Percentiles rank a stretch among this genome's conserved stretches.
Conservation (phyloP, 768 basidiomycete species). For the Tylopilus vinaceipallidus region DNA sequence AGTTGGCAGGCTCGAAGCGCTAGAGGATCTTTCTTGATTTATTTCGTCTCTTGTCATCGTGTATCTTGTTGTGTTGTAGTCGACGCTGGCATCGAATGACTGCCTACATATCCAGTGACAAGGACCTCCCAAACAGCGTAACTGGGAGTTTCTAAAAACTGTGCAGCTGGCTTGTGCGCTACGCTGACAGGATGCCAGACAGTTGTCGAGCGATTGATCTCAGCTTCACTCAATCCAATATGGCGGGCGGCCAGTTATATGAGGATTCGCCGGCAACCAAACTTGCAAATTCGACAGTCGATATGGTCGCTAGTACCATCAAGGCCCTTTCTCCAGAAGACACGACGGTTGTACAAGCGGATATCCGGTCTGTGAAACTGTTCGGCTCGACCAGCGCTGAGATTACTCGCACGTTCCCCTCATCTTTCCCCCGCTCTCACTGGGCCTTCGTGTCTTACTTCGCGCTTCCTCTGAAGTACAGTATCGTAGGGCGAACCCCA, state of each 20-base stretch:
- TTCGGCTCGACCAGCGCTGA: slow-evolving; percentile 15
- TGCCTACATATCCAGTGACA: background rate
- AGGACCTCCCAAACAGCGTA: background rate
- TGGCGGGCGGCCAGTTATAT: too few species aligned
- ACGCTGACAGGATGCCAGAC: too few species aligned
- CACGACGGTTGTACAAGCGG: slow-evolving; percentile 7
- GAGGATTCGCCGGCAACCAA: too few species aligned
- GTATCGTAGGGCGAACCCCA: slow-evolving; percentile 14
- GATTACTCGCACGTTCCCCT: slow-evolving; percentile 19
- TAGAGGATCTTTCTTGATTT: slow-evolving; percentile 36
- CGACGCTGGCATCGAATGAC: background rate
- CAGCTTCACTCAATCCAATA: too few species aligned
- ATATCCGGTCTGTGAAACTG: slow-evolving; percentile 19
- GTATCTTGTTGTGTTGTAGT: slow-evolving; percentile 10
- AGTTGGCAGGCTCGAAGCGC: slow-evolving; percentile 47
- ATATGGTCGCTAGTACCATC: background rate
- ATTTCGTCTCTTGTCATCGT: background rate
- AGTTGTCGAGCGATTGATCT: too few species aligned
- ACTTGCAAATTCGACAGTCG: background rate
- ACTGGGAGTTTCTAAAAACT: background rate
- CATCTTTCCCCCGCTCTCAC: slow-evolving; percentile 11
- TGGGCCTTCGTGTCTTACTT: background rate
- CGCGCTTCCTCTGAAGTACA: background rate
- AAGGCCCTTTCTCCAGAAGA: background rate
- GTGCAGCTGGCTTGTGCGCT: too few species aligned